Conservation (phyloP, 306 rosid genomes). For the Trifolium pratense region DNA sequence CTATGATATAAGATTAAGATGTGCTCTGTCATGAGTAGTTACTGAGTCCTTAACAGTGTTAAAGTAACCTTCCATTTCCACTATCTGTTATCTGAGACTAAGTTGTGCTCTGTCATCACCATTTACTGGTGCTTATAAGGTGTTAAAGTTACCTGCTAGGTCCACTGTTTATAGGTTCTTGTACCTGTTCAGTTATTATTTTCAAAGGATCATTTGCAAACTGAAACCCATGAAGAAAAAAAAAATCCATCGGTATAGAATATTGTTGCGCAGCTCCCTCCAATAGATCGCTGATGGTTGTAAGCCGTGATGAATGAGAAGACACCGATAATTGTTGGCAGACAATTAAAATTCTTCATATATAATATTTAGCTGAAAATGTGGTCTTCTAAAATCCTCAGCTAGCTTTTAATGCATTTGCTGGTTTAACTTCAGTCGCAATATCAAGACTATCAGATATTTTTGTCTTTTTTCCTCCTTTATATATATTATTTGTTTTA, state of each 20-base stretch:
- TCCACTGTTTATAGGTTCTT: constrained; percentile 24
- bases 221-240: not conserved
- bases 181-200: constrained; percentile 24
- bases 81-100: not conserved
- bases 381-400: constrained; percentile 21
- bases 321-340: not conserved
- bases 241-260: not conserved
- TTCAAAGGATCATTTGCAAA: constrained; percentile 32
- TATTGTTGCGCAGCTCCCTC: constrained; percentile 27
- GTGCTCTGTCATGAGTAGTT: not conserved
- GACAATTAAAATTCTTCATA: constrained; percentile 15
- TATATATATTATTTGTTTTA: constrained; percentile 18
- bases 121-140: constrained; percentile 14
- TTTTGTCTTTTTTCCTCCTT: constrained; percentile 16
- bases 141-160: not conserved
- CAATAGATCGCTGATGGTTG: constrained; percentile 19
- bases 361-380: not conserved
- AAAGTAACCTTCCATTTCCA: constrained; percentile 4
- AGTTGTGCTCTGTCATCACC: not conserved
- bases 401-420: constrained; percentile 33
- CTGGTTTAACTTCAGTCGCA: constrained; percentile 37
- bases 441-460: constrained; percentile 33
- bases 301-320: constrained; percentile 25
- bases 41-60: constrained; percentile 3
- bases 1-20: constrained; percentile 1